Evolutionary conservation across 2,329 filamentous ascomycete genomes (phyloP).

Genomic region (Cyphellophora europaea): DNA sequence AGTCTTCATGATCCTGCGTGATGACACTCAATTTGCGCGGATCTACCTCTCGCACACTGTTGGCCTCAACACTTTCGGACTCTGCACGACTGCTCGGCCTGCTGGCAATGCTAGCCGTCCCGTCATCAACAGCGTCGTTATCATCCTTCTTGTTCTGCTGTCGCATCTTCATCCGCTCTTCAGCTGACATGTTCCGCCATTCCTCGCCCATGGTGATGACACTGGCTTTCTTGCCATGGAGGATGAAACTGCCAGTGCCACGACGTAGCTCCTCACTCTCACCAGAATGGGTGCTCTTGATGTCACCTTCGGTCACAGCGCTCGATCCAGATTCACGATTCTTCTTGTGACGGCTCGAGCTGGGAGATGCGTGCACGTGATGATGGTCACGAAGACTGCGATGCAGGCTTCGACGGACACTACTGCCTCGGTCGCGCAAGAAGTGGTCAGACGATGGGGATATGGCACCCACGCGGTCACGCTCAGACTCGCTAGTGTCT

Average conservation of each 20-base stretch:
- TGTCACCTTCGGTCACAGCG: slow-evolving; percentile 42
- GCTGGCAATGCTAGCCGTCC: neutral
- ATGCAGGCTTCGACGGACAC: slow-evolving; percentile 76
- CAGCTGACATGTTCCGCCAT: slow-evolving; percentile 66
- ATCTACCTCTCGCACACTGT: neutral
- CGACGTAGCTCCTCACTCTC: slow-evolving; percentile 64
- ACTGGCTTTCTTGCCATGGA: slow-evolving; percentile 96
- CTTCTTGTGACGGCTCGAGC: slow-evolving; percentile 61
- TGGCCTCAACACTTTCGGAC: neutral
- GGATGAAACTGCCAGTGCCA: slow-evolving; percentile 79
- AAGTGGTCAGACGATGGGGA: slow-evolving; percentile 28
- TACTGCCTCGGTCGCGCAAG: slow-evolving; percentile 50
- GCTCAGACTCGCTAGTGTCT: slow-evolving; percentile 33
- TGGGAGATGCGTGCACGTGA: slow-evolving; percentile 50
- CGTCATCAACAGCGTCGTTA: slow-evolving; percentile 2
- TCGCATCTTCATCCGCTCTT: slow-evolving; percentile 60
- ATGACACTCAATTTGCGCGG: neutral
- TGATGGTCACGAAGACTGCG: slow-evolving; percentile 76
- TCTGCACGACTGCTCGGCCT: neutral
- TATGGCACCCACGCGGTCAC: slow-evolving; percentile 30
- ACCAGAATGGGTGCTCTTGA: slow-evolving; percentile 27
- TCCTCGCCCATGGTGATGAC: slow-evolving; percentile 96
- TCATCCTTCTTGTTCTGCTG: slow-evolving; percentile 3
- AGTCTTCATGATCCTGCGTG: neutral
- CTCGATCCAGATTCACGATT: slow-evolving; percentile 64